Evolutionary conservation across 176 grass and related monocot species (phyloP).

Genomic region (Echinochloa phyllopogon): DNA sequence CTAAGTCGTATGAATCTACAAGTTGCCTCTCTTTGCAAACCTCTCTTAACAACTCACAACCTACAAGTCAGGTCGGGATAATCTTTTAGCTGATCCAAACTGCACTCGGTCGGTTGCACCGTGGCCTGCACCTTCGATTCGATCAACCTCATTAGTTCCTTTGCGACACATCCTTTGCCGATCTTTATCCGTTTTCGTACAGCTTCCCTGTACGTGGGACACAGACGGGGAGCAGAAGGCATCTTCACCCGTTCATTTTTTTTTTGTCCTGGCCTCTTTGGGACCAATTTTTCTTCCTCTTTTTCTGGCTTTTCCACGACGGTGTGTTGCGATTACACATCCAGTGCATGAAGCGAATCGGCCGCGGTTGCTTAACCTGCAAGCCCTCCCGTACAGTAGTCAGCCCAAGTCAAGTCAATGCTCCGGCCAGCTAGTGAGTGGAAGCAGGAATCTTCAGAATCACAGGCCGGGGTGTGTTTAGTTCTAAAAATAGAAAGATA

Average conservation of each 20-base stretch:
- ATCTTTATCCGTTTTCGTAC: background rate
- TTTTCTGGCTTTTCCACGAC: background rate
- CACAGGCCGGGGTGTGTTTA: too few species aligned
- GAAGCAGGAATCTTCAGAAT: constrained; percentile 24
- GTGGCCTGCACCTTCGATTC: background rate
- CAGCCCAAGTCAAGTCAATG: constrained; percentile 27
- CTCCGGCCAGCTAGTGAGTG: background rate
- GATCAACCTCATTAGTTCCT: background rate
- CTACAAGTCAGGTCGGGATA: too few species aligned
- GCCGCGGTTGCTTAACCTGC: constrained; percentile 34
- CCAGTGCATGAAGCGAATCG: constrained; percentile 1
- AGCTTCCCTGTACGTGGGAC: background rate
- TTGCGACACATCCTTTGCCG: background rate
- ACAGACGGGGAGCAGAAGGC: background rate
- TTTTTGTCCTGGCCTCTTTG: background rate
- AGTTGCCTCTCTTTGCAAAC: too few species aligned
- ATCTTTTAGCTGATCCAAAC: too few species aligned
- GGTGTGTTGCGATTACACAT: background rate
- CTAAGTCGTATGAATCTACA: too few species aligned
- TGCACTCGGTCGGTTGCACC: background rate
- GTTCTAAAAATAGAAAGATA: too few species aligned
- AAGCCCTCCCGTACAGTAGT: background rate
- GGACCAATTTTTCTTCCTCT: background rate
- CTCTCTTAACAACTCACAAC: too few species aligned
- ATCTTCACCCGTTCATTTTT: background rate